These are phyloP conservation scores for Peronospora destructor DNA, from an alignment of 352 stramenopile species.

Conservation along the genomic window DNA sequence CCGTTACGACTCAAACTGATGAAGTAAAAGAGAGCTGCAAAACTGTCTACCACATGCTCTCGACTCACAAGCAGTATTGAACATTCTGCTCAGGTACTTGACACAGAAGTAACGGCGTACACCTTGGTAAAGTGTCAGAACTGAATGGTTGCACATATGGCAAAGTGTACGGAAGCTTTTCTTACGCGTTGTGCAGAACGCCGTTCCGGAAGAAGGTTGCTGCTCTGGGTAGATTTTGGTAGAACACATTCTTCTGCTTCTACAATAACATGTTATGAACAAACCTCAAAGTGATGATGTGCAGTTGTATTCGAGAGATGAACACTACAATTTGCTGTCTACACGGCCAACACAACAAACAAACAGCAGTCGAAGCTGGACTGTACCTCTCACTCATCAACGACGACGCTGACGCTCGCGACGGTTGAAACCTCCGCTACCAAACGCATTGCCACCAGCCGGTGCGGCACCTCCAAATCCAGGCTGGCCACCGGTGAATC, in stretches of 20 bases:
- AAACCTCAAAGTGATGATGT: not conserved
- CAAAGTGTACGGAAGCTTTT: no score
- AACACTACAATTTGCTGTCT: conserved; percentile 1
- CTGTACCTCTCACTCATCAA: not conserved
- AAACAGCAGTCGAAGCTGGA: not conserved
- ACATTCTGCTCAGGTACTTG: no score
- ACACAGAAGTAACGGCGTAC: no score
- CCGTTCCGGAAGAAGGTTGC: no score
- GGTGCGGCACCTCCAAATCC: conserved; percentile 6
- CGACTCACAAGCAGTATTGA: no score
- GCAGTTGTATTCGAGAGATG: not conserved
- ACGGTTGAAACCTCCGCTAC: conserved; percentile 12
- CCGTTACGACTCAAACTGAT: no score
- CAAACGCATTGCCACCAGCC: conserved; percentile 6
- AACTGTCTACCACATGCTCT: no score
- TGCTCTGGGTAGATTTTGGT: no score
- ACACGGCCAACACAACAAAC: not conserved
- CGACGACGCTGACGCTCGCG: conserved; percentile 11
- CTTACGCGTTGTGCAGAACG: no score
- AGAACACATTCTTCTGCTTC: not conserved
- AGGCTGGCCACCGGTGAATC: conserved; percentile 2
- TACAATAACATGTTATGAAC: not conserved
- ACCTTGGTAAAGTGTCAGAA: no score
- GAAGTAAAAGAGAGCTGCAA: no score
- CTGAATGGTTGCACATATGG: no score